These are phyloP conservation scores for Cucumis variabilis DNA, from an alignment of 331 rosid genomes.

Conservation along the genomic window DNA sequence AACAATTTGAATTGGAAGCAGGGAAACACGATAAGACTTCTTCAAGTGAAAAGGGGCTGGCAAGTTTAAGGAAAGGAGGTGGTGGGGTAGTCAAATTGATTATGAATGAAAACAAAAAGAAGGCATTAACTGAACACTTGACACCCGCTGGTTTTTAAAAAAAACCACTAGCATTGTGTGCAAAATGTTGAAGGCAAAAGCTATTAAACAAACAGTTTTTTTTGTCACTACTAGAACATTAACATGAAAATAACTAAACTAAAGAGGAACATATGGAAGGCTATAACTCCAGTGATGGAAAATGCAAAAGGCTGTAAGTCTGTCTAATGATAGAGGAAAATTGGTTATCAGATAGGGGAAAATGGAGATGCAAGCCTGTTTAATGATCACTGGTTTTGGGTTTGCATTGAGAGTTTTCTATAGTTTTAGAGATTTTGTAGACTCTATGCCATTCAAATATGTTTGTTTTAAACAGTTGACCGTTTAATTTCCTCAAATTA, in stretches of 20 bases:
- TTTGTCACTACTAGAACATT: neutral
- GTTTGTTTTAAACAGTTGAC: neutral
- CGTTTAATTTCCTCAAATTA: neutral
- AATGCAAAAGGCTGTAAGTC: neutral
- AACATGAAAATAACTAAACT: neutral
- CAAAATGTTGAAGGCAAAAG: neutral
- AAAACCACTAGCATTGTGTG: neutral
- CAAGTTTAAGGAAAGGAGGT: neutral
- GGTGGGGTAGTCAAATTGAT: neutral
- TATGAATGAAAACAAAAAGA: neutral
- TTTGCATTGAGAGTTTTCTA: neutral
- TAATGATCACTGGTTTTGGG: neutral
- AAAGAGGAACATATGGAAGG: neutral
- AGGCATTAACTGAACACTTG: neutral
- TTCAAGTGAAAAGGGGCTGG: neutral
- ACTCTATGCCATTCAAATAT: neutral
- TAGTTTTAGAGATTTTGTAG: neutral
- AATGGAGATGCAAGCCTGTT: neutral
- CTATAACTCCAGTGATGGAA: neutral
- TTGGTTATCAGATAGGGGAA: neutral
- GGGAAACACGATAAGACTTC: neutral
- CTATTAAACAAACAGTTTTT: neutral
- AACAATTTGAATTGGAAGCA: neutral
- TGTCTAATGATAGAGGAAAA: neutral
- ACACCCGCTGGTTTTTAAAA: neutral